These are phyloP conservation scores for Exophiala sideris DNA, from an alignment of 2,329 filamentous ascomycete species.

Conservation along the genomic window DNA sequence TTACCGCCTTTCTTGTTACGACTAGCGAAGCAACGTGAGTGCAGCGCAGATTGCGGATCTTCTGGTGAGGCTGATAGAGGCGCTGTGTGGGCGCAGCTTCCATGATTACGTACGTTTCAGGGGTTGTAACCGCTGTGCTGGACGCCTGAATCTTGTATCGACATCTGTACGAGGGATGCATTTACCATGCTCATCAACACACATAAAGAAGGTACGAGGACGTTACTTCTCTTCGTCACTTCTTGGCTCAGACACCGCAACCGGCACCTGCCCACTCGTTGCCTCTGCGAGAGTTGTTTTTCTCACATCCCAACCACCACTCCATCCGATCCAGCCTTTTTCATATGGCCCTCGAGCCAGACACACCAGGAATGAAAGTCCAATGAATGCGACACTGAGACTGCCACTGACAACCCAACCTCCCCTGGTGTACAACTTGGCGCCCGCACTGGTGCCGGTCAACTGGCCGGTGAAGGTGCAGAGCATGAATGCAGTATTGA, in stretches of 20 bases:
- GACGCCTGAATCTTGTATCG: too few species aligned
- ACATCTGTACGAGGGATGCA: too few species aligned
- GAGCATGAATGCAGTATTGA: constrained; percentile 83
- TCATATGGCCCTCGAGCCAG: constrained; percentile 55
- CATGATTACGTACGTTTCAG: too few species aligned
- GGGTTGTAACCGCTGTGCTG: too few species aligned
- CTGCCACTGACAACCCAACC: constrained; percentile 59
- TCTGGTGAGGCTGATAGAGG: too few species aligned
- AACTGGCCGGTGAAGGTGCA: constrained; percentile 71
- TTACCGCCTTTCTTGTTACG: too few species aligned
- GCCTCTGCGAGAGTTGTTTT: constrained; percentile 22
- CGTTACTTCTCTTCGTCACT: not conserved
- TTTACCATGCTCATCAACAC: too few species aligned
- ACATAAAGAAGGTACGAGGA: too few species aligned
- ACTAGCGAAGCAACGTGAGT: too few species aligned
- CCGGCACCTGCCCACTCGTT: constrained; percentile 12
- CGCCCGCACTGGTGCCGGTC: constrained; percentile 62
- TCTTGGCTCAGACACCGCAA: not conserved
- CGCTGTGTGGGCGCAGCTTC: too few species aligned
- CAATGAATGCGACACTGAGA: constrained; percentile 55
- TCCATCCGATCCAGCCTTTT: constrained; percentile 59
- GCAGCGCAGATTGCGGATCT: too few species aligned
- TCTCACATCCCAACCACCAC: constrained; percentile 53
- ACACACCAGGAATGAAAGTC: constrained; percentile 46
- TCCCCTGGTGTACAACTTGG: constrained; percentile 52